Conservation (phyloP, 2,329 filamentous ascomycete genomes). For the Penicillium sumatraense region DNA sequence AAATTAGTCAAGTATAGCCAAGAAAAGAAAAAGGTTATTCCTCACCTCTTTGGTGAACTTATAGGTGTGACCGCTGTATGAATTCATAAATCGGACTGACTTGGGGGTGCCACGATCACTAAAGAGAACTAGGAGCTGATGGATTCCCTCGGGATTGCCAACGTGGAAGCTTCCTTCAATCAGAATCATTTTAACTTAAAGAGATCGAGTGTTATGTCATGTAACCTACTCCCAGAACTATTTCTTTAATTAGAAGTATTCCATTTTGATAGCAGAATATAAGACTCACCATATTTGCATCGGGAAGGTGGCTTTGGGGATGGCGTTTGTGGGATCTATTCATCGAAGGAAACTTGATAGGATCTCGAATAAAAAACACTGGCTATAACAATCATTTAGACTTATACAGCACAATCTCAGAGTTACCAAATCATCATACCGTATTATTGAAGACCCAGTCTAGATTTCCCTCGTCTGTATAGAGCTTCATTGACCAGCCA, state of each 20-base stretch:
- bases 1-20: conserved; percentile 54
- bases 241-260: too few species aligned
- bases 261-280: too few species aligned
- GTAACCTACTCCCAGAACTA: conserved; percentile 37
- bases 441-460: conserved; percentile 49
- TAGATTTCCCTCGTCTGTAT: conserved; percentile 48
- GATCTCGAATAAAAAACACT: conserved; percentile 70
- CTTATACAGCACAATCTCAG: too few species aligned
- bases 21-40: conserved; percentile 56
- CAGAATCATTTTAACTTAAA: too few species aligned
- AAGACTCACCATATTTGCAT: conserved; percentile 33
- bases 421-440: too few species aligned
- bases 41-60: conserved; percentile 10
- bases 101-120: conserved; percentile 67
- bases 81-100: conserved; percentile 65
- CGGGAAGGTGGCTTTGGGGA: conserved; percentile 28
- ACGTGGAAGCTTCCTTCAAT: conserved; percentile 53
- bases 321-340: conserved; percentile 75
- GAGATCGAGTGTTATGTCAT: neutral
- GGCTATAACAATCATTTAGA: too few species aligned
- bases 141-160: conserved; percentile 64
- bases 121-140: conserved; percentile 66
- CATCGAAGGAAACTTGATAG: conserved; percentile 71
- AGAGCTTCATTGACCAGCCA: conserved; percentile 42
- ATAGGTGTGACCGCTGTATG: conserved; percentile 65